Evolutionary conservation across 2,329 filamentous ascomycete genomes (phyloP), one percentile per base, ranked within the genome.

Genomic region (Cercospora zeae-maydis): DNA sequence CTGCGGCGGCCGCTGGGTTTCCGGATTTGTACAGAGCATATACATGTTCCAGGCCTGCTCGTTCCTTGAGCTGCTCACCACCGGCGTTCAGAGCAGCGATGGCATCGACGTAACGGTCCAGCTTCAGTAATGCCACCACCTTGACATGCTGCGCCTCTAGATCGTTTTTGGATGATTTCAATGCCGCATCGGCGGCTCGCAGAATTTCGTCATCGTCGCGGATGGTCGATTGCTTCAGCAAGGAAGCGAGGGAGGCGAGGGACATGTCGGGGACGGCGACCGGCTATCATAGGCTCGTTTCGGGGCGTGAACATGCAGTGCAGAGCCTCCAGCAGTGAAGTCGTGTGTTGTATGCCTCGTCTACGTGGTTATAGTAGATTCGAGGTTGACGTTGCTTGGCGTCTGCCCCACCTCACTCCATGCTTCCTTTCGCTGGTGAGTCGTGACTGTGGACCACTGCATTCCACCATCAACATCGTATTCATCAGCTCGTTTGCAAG

Each of bases 11-110:
- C 19, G 83, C 79, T 1, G 91, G 82, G 67, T 86, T 82, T 24
- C 90, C 89, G 0, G 85, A 84, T 79, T 93, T 95, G 79, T 95
- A 96, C 19, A 93, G 82, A n/a, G 89, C 88, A 78, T 96, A 96
- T 1, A 89, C 85, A 74, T 88, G 88, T 75, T 93, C 91, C 47
- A 93, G 81, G 14, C 78, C 72, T 68, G 88, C 90, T 62, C 78
- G 77, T 39, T 83, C 79, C 73, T 87, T 84, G 62, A 93, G 78
- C 66, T 78, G 80, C 62, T 84, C 80, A 54, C 86, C 86, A 16
- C 82, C 86, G 36, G 87, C 84, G 63, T 87, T 84, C 63, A 93
- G 83, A 60, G 86, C 83, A 63, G 86, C 85, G 53, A 92, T 79
- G 51, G 89, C 90, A 75, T 95, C 91, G 62, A 90, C 85, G 75